These are phyloP conservation scores for Rhodotorula mucilaginosa DNA, from an alignment of 1,284 basidiomycete species.

Conservation along the genomic window DNA sequence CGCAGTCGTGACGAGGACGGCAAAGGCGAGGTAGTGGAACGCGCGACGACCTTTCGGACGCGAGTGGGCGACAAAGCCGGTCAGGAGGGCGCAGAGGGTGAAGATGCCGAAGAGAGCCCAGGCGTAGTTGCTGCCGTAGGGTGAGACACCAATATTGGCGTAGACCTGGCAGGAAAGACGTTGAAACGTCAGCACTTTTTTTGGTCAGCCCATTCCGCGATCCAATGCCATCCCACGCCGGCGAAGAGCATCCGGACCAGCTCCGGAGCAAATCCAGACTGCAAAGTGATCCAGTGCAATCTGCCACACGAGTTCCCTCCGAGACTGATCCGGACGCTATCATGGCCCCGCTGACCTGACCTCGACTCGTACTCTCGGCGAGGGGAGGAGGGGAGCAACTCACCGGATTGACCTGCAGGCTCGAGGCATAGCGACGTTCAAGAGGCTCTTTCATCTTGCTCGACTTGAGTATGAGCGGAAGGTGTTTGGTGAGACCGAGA, in stretches of 20 bases:
- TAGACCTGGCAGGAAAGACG: neutral
- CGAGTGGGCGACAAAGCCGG: constrained; percentile 3
- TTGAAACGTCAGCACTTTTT: neutral
- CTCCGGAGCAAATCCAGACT: no score
- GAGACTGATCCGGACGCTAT: neutral
- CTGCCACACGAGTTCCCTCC: no score
- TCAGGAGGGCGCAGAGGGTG: neutral
- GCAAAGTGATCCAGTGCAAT: no score
- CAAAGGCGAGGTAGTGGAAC: constrained; percentile 16
- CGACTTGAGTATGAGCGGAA: neutral
- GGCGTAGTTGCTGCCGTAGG: neutral
- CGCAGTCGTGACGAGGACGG: neutral
- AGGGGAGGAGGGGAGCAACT: neutral
- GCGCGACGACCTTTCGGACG: constrained; percentile 4
- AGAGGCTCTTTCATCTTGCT: neutral
- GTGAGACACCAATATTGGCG: constrained; percentile 5
- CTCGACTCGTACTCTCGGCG: neutral
- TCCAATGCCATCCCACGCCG: neutral
- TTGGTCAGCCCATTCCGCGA: neutral
- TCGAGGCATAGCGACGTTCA: neutral
- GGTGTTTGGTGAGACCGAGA: neutral
- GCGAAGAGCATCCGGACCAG: neutral
- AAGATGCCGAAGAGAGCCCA: constrained; percentile 15
- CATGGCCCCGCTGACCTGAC: neutral
- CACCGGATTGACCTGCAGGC: constrained; percentile 1